Base-by-base conservation (phyloP, 495 filamentous ascomycete species). In the Xylaria flabelliformis region DNA sequence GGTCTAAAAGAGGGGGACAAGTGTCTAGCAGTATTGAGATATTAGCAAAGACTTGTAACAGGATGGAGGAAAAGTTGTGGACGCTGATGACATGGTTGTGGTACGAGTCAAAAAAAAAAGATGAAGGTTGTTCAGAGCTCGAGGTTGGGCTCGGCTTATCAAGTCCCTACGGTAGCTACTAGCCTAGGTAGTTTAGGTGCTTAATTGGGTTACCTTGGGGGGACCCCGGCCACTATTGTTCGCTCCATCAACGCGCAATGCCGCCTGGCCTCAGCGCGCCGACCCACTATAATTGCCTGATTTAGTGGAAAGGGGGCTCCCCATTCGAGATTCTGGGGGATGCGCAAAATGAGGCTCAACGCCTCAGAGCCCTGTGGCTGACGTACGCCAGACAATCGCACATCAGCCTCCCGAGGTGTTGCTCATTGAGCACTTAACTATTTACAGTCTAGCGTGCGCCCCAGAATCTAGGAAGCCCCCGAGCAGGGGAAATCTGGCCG, bases 401-500 rank as follows among this genome's bases (percentile, higher is more conserved):
- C 29, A 34, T 32, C 56, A 36, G 58, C 29, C 58, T 36, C 29
- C 58, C 58, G 19, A 39, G 58, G 2, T 12, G 39, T 42, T 10
- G 19, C 19, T 61, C 58, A 64, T 64, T 9, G 3, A 5, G 12
- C 36, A n/a, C 61, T 19, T 42, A 24, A 15, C 53, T 56, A 17
- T 26, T 56, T 64, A 24, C 58, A 21, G 58, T 4, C 58, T 61
- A 61, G 58, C 6, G 58, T 19, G 21, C 58, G 55, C 55, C 55
- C 32, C 32, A 61, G 58, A 7, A 36, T 39, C 21, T 34, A 61
- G 34, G 32, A 39, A 36, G 34, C 7, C 32, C 59, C 58, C 6
- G 41, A 66, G 48, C 67, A 75, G 29, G 64, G 73, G 75, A 77
- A 74, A 79, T 79, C 77, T 79, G 77, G 77, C 77, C 77, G 72